These are phyloP conservation scores for Prillingera fragicola DNA, from an alignment of 1,284 basidiomycete species.

Conservation along the genomic window DNA sequence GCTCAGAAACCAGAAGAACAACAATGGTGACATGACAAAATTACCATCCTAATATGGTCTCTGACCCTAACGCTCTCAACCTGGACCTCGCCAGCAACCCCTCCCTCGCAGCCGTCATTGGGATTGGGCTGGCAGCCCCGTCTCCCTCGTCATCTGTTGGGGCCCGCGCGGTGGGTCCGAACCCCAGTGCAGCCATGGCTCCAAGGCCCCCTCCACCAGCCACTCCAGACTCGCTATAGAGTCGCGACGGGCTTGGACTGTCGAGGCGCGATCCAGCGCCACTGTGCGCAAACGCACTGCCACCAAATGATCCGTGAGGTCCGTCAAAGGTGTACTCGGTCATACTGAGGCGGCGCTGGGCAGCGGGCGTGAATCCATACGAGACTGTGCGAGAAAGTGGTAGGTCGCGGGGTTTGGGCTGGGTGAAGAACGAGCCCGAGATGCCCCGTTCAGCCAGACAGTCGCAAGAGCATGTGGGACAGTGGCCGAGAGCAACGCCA, in stretches of 20 bases:
- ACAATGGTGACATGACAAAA: neutral
- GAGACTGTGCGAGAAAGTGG: too few species aligned
- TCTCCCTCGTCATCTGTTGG: conserved; percentile 1
- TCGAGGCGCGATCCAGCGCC: too few species aligned
- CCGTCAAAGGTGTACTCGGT: neutral
- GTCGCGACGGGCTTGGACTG: neutral
- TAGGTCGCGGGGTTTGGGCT: conserved; percentile 3
- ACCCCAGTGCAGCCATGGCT: neutral
- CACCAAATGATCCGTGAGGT: too few species aligned
- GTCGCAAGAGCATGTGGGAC: conserved; percentile 36
- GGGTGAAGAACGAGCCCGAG: conserved; percentile 12
- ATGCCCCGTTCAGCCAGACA: conserved; percentile 25
- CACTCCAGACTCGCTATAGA: neutral
- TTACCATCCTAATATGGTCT: conserved; percentile 8
- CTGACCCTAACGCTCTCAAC: conserved; percentile 4
- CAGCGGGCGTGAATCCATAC: conserved; percentile 5
- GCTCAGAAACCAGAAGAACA: too few species aligned
- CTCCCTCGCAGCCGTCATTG: conserved; percentile 1
- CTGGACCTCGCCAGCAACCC: conserved; percentile 5
- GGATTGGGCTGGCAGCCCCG: neutral
- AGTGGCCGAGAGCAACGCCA: conserved; percentile 15
- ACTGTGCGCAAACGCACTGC: too few species aligned
- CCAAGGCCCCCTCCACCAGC: neutral
- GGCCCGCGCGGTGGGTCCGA: neutral
- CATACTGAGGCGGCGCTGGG: neutral